Conservation (phyloP, 2,329 filamentous ascomycete species). For the Catunica adiposa region DNA sequence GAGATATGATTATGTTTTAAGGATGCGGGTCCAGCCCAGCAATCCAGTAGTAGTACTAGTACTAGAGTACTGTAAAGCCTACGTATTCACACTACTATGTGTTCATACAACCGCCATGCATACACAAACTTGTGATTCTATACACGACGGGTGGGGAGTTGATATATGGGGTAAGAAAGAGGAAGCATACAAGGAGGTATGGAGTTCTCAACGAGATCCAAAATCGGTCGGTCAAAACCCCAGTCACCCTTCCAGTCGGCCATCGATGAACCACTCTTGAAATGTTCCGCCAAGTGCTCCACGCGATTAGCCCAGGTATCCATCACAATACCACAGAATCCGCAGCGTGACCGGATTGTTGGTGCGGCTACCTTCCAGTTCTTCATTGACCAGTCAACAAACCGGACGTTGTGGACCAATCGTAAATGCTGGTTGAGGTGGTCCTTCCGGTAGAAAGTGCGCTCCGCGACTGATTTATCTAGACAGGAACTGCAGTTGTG, state of each 20-base stretch:
- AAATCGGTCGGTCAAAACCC: conserved; percentile 46
- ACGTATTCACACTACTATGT: not conserved
- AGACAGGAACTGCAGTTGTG: conserved; percentile 49
- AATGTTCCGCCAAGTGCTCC: conserved; percentile 51
- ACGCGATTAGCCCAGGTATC: conserved; percentile 43
- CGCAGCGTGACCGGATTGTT: conserved; percentile 45
- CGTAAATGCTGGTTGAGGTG: conserved; percentile 50
- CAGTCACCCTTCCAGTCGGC: conserved; percentile 54
- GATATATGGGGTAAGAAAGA: conserved; percentile 22
- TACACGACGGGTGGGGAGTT: not conserved
- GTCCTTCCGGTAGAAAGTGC: conserved; percentile 51
- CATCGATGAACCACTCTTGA: conserved; percentile 50
- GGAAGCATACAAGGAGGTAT: conserved; percentile 45
- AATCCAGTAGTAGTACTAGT: not conserved
- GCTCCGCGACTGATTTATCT: conserved; percentile 44
- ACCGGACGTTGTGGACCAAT: conserved; percentile 47
- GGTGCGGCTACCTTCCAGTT: conserved; percentile 43
- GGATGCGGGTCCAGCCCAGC: not conserved
- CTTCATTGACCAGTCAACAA: conserved; percentile 46
- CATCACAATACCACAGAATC: conserved; percentile 47
- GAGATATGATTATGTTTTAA: not conserved
- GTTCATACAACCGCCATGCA: not conserved
- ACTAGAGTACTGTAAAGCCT: not conserved
- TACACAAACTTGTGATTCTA: not conserved
- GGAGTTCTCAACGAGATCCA: conserved; percentile 48